These are phyloP conservation scores for Erodium chrysanthum DNA, from an alignment of 441 rosid genomes.

Conservation along the genomic window DNA sequence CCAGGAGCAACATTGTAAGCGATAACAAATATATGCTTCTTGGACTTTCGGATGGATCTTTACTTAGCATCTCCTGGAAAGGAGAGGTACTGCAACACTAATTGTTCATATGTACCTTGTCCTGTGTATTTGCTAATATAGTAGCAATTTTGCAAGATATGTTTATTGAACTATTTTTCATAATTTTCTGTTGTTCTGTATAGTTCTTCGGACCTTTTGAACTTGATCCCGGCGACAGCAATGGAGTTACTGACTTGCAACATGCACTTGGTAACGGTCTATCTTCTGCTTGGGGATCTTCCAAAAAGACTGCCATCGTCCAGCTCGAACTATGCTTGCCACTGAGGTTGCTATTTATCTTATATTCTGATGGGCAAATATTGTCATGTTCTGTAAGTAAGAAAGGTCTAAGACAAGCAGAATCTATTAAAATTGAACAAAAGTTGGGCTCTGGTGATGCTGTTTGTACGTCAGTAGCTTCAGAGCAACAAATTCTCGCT, in stretches of 20 bases:
- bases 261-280: conserved; percentile 46
- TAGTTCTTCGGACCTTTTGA: conserved; percentile 80
- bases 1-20: conserved; percentile 87
- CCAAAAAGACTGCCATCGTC: conserved; percentile 39
- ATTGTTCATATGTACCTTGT: neutral
- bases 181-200: conserved; percentile 14
- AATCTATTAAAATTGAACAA: conserved; percentile 62
- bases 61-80: conserved; percentile 85
- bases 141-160: neutral
- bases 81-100: conserved; percentile 62
- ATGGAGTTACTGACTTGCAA: conserved; percentile 26
- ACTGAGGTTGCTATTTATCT: conserved; percentile 60
- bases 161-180: conserved; percentile 8
- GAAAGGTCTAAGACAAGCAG: conserved; percentile 69
- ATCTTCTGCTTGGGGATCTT: conserved; percentile 34
- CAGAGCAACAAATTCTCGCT: conserved; percentile 90
- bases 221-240: conserved; percentile 36
- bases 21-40: conserved; percentile 69
- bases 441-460: conserved; percentile 68
- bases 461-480: conserved; percentile 69
- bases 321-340: conserved; percentile 67
- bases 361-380: conserved; percentile 67
- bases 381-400: conserved; percentile 71
- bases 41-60: conserved; percentile 83
- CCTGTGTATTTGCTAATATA: neutral